A percentile compares a stretch with the other conserved stretches of the same genome.
Conservation (phyloP, 805 yeast species). For the Nakazawaea populi region DNA sequence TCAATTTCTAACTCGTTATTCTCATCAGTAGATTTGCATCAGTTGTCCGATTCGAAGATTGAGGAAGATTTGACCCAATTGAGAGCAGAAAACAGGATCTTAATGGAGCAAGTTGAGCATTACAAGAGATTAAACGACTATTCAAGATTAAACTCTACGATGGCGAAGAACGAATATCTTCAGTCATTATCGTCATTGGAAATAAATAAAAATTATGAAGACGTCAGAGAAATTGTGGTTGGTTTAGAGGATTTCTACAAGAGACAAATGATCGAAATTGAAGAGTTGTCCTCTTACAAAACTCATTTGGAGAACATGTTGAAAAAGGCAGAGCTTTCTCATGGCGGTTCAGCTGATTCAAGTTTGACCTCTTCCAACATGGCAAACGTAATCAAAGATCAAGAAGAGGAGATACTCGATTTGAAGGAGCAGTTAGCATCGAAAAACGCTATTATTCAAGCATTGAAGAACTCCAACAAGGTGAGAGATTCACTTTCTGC, state of each 20-base stretch:
- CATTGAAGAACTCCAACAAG: conserved; percentile 60
- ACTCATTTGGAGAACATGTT: conserved; percentile 53
- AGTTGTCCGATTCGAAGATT: conserved; percentile 1
- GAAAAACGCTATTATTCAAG: conserved; percentile 75
- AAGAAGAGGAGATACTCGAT: conserved; percentile 63
- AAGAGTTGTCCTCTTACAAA: conserved; percentile 56
- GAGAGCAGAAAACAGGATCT: conserved; percentile 54
- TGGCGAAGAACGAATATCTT: conserved; percentile 52
- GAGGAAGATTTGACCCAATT: conserved; percentile 35
- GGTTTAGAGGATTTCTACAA: conserved; percentile 44
- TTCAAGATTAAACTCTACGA: conserved; percentile 28
- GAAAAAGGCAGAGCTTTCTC: conserved; percentile 14
- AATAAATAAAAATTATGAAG: conserved; percentile 13
- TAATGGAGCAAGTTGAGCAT: conserved; percentile 67
- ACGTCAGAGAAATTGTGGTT: conserved; percentile 31
- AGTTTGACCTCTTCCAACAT: neutral
- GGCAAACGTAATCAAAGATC: conserved; percentile 40
- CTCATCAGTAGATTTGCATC: neutral
- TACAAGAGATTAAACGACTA: conserved; percentile 54
- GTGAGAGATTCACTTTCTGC: conserved; percentile 35
- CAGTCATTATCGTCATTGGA: conserved; percentile 49
- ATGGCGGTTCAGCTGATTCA: neutral
- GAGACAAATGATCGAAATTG: conserved; percentile 43
- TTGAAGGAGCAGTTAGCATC: conserved; percentile 57
- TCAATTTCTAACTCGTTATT: neutral